phyloP scores from a whole-genome alignment of 176 grass and related monocot genomes.

The Bolboschoenus planiculmis region DNA sequence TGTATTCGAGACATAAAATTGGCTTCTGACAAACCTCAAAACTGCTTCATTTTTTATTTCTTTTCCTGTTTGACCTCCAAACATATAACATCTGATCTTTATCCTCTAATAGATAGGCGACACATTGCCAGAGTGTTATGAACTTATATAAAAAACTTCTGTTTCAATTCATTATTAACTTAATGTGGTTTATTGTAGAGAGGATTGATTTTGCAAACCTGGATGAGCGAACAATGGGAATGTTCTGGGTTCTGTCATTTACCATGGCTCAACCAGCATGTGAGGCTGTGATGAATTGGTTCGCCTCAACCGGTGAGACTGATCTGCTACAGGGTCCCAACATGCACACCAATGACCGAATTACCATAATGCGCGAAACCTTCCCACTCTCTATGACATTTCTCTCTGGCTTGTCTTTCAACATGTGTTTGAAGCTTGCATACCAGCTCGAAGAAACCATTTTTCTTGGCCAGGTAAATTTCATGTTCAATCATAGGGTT shows the following conservation, averaged over 20 bases:
- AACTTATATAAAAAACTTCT: background rate
- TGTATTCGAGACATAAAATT: background rate
- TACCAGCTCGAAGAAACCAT: slow-evolving; percentile 94
- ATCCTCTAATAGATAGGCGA: background rate
- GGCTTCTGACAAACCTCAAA: background rate
- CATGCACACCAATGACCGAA: slow-evolving; percentile 72
- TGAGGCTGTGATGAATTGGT: slow-evolving; percentile 98
- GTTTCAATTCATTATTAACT: background rate
- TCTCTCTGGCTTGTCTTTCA: slow-evolving; percentile 94
- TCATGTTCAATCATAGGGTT: background rate
- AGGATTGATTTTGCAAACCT: slow-evolving; percentile 90
- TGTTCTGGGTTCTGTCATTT: slow-evolving; percentile 99
- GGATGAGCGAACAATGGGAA: slow-evolving; percentile 85
- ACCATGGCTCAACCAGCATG: slow-evolving; percentile 84
- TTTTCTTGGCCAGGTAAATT: slow-evolving; percentile 91
- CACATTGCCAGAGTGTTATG: background rate
- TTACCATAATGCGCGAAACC: slow-evolving; percentile 85
- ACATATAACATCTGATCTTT: background rate
- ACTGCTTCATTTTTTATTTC: background rate
- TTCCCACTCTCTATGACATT: slow-evolving; percentile 81
- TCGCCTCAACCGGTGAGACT: slow-evolving; percentile 63
- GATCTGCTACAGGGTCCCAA: slow-evolving; percentile 78
- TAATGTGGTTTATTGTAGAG: slow-evolving; percentile 33
- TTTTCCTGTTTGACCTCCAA: background rate
- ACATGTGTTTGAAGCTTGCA: slow-evolving; percentile 91